These are phyloP conservation scores for Ophiostoma piceae DNA, from an alignment of 2,329 filamentous ascomycete genomes.

Conservation along the genomic window DNA sequence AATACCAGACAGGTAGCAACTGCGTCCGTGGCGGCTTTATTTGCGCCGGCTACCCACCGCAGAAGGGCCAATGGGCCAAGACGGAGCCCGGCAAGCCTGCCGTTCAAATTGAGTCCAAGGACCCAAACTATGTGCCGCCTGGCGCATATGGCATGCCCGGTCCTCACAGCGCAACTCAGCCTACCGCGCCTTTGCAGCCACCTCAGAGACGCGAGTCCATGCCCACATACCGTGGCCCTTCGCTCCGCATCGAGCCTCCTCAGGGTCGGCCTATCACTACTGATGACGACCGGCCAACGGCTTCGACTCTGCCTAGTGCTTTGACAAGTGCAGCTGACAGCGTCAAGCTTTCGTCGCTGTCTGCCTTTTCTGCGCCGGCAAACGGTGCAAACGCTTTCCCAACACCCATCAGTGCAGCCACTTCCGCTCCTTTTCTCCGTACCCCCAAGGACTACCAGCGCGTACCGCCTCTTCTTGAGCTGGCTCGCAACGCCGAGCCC, in stretches of 20 bases:
- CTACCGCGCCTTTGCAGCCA: constrained; percentile 17
- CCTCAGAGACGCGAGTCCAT: constrained; percentile 51
- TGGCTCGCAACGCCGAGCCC: constrained; percentile 48
- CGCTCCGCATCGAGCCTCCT: constrained; percentile 58
- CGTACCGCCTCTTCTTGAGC: constrained; percentile 56
- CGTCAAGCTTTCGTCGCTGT: constrained; percentile 53
- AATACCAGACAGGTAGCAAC: constrained; percentile 61
- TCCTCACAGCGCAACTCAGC: constrained; percentile 30
- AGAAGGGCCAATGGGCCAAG: constrained; percentile 73
- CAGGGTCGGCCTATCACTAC: constrained; percentile 51
- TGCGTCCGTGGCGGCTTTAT: constrained; percentile 85
- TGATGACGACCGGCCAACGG: constrained; percentile 56
- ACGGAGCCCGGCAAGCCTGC: constrained; percentile 62
- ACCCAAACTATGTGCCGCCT: constrained; percentile 57
- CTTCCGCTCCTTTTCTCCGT: constrained; percentile 42
- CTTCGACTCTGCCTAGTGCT: constrained; percentile 54
- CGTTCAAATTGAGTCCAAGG: constrained; percentile 79
- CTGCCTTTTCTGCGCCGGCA: constrained; percentile 44
- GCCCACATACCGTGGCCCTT: constrained; percentile 56
- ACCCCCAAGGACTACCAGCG: constrained; percentile 53
- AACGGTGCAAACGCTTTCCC: constrained; percentile 55
- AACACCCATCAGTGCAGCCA: constrained; percentile 56
- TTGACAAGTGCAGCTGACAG: constrained; percentile 52
- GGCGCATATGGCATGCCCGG: constrained; percentile 55
- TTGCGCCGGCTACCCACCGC: constrained; percentile 85